Evolutionary conservation across 495 filamentous ascomycete genomes (phyloP), one percentile per base, ranked within the genome.

Genomic region (Tuber indicum): DNA sequence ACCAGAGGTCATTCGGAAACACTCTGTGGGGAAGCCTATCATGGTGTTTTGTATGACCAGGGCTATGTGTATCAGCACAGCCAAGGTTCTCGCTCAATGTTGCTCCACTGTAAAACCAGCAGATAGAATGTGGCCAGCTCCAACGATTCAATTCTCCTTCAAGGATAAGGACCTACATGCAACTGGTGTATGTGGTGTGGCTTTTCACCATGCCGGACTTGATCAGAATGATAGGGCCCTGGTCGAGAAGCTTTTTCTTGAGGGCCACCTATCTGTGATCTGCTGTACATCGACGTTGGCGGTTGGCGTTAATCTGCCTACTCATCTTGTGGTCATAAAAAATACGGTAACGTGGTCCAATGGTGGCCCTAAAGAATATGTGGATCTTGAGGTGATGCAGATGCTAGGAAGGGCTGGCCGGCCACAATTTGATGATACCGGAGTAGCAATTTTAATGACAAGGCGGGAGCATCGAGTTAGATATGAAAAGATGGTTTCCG

Each of bases 241-340:
- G 8, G 86, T 98, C 16, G 93, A 97, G 80, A 88, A 87, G 52
- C 88, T 88, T 4, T 99, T 92, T 75, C 85, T 95, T 12, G 87
- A 91, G 32, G 93, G 94, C 3, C 86, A 93, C 14, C 86, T 99
- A 74, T 91, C 88, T 76, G 91, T 98, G 72, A 97, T 99, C 72
- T 99, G 96, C 81, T 98, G 95, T 83, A 99, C 96, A 3, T 95
- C 93, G 0, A 99, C 96, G 1, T 86, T 99, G 52, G 94, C 95
- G 9, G 93, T 99, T 17, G 96, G 96, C 0, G 90, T 99, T 46
- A 99, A 99, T 82, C 86, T 99, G 26, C 96, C 96, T 17, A 96
- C 96, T 75, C 92, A 98, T 82, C 89, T 97, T 1, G 94, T 97
- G 6, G 90, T 99, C 14, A 90, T 99, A 74, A 99, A 98, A 84